A percentile compares a stretch with the other conserved stretches of the same genome.
Evolutionary conservation across 257 asterid genomes (phyloP).

Genomic region (Solanum lycopersicoides): DNA sequence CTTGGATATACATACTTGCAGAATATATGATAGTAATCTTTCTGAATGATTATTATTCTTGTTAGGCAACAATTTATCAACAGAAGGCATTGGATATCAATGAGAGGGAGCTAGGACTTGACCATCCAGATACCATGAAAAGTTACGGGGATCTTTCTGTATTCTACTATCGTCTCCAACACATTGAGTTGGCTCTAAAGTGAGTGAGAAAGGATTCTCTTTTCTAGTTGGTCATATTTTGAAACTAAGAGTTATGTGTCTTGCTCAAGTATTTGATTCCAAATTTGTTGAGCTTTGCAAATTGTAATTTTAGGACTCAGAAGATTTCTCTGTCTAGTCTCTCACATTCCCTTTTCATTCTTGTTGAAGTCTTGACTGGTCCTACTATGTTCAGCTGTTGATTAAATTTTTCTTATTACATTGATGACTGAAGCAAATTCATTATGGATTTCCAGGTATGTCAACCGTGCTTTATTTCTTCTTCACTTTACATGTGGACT

Average conservation of each 20-base stretch:
- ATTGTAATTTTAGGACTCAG: not conserved
- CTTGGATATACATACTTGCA: not conserved
- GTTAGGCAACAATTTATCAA: conserved; percentile 91
- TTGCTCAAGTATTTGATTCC: not conserved
- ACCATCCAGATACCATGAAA: conserved; percentile 99
- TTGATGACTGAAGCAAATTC: not conserved
- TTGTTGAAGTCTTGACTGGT: not conserved
- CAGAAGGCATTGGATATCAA: conserved; percentile 97
- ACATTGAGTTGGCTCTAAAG: conserved; percentile 93
- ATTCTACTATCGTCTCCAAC: conserved; percentile 97
- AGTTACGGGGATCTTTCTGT: conserved; percentile 99
- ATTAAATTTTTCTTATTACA: not conserved
- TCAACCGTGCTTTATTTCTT: conserved; percentile 94
- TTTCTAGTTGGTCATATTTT: not conserved
- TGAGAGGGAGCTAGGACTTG: conserved; percentile 99
- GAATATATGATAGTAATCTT: not conserved
- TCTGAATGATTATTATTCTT: conserved; percentile 1
- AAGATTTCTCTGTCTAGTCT: not conserved
- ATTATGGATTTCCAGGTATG: conserved; percentile 51
- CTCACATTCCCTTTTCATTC: not conserved
- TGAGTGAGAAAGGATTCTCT: conserved; percentile 34
- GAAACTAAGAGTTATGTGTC: not conserved
- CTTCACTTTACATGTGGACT: conserved; percentile 97
- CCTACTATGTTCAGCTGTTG: not conserved
- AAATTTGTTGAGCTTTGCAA: not conserved